Conservation (phyloP, 1,284 basidiomycete species). For the Boletellus deceptivus region DNA sequence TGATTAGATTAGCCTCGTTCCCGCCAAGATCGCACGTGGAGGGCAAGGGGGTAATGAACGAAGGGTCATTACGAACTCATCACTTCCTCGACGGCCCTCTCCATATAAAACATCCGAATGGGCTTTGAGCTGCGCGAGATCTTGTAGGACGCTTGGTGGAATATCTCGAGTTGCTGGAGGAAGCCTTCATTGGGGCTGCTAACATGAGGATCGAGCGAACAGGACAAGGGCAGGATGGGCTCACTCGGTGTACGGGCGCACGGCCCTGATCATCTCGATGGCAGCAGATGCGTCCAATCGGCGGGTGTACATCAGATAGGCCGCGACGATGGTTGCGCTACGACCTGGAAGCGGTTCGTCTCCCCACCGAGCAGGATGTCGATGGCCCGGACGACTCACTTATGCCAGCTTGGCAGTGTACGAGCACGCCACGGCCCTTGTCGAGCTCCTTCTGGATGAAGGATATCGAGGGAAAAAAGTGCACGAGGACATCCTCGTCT, state of each 20-base stretch:
- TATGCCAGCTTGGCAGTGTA: conserved; percentile 86
- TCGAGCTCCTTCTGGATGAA: conserved; percentile 78
- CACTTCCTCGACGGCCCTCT: conserved; percentile 68
- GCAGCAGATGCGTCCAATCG: conserved; percentile 66
- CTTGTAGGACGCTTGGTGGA: conserved; percentile 67
- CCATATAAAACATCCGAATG: conserved; percentile 79
- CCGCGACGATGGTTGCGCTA: conserved; percentile 77
- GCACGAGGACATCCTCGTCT: conserved; percentile 70
- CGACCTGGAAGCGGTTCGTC: conserved; percentile 49
- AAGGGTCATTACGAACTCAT: conserved; percentile 56
- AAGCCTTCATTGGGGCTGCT: conserved; percentile 79
- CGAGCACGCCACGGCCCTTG: conserved; percentile 73
- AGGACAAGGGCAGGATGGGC: conserved; percentile 25
- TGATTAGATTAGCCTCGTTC: conserved; percentile 13
- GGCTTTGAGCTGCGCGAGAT: conserved; percentile 68
- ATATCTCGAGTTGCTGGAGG: conserved; percentile 73
- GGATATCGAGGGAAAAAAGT: conserved; percentile 73
- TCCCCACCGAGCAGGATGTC: neutral
- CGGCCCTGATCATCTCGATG: conserved; percentile 61
- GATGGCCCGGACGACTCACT: conserved; percentile 51
- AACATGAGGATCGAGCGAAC: conserved; percentile 7
- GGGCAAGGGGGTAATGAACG: neutral
- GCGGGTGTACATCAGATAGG: conserved; percentile 78
- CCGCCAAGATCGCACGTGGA: neutral
- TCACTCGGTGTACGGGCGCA: conserved; percentile 68